Conservation (phyloP, 192 early-diverging fungal genomes). For the Umbelopsis isabellina region DNA sequence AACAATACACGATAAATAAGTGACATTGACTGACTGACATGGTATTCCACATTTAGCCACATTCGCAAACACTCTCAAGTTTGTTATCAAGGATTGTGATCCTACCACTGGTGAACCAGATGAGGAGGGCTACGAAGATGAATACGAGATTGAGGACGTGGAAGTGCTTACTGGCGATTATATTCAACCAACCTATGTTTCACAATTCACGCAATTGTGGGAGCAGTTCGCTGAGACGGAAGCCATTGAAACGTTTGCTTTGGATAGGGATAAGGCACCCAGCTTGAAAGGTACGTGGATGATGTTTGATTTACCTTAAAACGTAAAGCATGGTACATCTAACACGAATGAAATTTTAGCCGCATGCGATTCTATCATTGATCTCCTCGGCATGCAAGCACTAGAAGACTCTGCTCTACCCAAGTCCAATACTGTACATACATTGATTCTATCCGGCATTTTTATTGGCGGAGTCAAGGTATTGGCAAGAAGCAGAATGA, state of each 20-base stretch:
- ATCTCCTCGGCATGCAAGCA: constrained; percentile 87
- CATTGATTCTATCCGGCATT: constrained; percentile 81
- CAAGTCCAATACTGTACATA: constrained; percentile 78
- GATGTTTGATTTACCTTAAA: constrained; percentile 6
- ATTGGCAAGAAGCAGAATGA: constrained; percentile 87
- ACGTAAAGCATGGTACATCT: background rate
- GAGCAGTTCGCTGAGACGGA: constrained; percentile 73
- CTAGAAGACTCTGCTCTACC: constrained; percentile 74
- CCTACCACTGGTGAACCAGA: constrained; percentile 90
- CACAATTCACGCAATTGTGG: constrained; percentile 81
- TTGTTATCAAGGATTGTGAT: constrained; percentile 95
- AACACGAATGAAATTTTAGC: constrained; percentile 40
- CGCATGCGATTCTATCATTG: constrained; percentile 71
- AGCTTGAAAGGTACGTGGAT: constrained; percentile 67
- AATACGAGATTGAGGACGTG: constrained; percentile 89
- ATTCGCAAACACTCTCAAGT: constrained; percentile 88
- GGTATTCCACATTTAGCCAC: constrained; percentile 45
- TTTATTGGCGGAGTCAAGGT: constrained; percentile 82
- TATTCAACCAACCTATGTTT: constrained; percentile 83
- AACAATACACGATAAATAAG: background rate
- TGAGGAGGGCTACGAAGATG: constrained; percentile 94
- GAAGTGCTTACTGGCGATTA: constrained; percentile 88
- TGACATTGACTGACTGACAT: too few relatives aligned
- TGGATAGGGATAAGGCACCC: constrained; percentile 75
- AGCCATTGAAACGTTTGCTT: constrained; percentile 84